Evolutionary conservation across 305 asterid genomes (phyloP).

Genomic region (Fraxinus dipetala): DNA sequence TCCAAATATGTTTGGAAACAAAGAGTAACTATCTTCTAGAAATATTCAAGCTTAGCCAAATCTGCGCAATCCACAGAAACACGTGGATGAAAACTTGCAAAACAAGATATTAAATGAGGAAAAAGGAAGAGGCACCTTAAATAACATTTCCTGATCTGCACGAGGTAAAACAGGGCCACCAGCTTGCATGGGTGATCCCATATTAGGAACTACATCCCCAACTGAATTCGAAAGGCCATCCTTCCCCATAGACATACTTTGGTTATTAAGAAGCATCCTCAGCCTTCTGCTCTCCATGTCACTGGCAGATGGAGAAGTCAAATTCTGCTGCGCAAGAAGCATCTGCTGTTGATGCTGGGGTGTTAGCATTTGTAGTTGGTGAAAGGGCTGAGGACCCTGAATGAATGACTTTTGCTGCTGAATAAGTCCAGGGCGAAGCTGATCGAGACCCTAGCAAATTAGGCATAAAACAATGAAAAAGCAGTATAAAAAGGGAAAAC

Average conservation of each 20-base stretch:
- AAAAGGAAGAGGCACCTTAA: constrained; percentile 51
- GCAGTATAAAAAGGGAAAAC: neutral
- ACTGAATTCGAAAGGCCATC: constrained; percentile 78
- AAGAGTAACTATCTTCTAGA: neutral
- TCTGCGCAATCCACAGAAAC: neutral
- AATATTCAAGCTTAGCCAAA: neutral
- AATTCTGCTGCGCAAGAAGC: constrained; percentile 83
- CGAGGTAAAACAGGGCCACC: constrained; percentile 76
- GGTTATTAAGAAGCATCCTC: constrained; percentile 78
- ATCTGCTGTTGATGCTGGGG: constrained; percentile 99
- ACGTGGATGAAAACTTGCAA: neutral
- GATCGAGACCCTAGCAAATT: constrained; percentile 68
- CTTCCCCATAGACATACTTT: constrained; percentile 84
- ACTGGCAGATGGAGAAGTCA: constrained; percentile 79
- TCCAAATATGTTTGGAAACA: neutral
- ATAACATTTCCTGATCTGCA: constrained; percentile 71
- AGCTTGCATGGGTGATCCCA: constrained; percentile 82
- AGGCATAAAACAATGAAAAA: constrained; percentile 5
- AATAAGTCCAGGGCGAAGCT: constrained; percentile 83
- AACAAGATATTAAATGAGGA: neutral
- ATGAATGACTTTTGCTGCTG: constrained; percentile 93
- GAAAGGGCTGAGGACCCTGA: constrained; percentile 93
- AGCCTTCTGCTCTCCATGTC: constrained; percentile 87
- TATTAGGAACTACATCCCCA: constrained; percentile 76
- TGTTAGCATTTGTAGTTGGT: constrained; percentile 82